Conservation (phyloP, 352 stramenopile genomes). For the Globisporangium cederbergense region DNA sequence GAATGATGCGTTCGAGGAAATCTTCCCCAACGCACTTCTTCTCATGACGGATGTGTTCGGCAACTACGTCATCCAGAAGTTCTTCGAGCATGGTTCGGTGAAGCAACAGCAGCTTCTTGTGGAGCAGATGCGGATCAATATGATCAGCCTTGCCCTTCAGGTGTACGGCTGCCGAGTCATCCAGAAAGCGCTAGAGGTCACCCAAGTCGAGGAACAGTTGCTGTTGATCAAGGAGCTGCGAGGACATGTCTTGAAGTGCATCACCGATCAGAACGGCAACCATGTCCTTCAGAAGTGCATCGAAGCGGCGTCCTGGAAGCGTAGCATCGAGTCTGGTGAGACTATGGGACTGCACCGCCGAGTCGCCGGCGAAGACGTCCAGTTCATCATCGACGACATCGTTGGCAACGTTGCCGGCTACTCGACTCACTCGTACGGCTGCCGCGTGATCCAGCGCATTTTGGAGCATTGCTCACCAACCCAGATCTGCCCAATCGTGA, state of each 20-base stretch:
- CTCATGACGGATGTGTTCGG: constrained; percentile 96
- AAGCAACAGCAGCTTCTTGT: constrained; percentile 87
- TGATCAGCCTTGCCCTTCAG: constrained; percentile 94
- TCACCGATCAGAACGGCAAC: constrained; percentile 98
- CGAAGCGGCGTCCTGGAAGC: constrained; percentile 79
- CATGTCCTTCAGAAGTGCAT: constrained; percentile 99
- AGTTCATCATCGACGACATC: constrained; percentile 98
- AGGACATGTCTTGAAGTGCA: constrained; percentile 89
- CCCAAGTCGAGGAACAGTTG: constrained; percentile 68
- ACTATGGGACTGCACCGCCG: constrained; percentile 19
- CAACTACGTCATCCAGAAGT: constrained; percentile 99
- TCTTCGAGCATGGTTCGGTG: constrained; percentile 92
- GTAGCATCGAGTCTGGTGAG: constrained; percentile 21
- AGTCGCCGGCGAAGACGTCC: constrained; percentile 87
- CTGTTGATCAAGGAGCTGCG: constrained; percentile 75
- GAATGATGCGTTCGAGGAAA: constrained; percentile 75
- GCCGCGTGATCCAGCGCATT: constrained; percentile 97
- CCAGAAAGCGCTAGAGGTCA: constrained; percentile 90
- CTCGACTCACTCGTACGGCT: constrained; percentile 97
- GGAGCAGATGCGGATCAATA: constrained; percentile 89
- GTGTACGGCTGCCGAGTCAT: constrained; percentile 97
- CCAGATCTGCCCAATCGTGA: constrained; percentile 91
- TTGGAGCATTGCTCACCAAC: constrained; percentile 92
- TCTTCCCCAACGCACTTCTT: constrained; percentile 71
- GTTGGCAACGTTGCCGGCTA: constrained; percentile 88